Evolutionary conservation across 106 monocot genomes (phyloP).

Genomic region (Acanthochlamys bracteata): DNA sequence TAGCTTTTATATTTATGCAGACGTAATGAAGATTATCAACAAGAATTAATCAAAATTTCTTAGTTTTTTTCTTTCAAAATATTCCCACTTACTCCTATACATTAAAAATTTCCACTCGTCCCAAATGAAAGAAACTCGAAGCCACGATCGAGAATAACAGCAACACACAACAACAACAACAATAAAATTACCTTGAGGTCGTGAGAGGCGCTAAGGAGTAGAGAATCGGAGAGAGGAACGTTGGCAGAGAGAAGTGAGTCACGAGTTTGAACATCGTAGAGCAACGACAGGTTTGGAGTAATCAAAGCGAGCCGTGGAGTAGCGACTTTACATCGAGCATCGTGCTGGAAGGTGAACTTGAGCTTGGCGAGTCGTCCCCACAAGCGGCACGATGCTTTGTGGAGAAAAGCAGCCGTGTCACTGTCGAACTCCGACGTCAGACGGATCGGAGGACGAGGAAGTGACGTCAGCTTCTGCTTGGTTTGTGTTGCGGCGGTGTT

Average conservation of each 20-base stretch:
- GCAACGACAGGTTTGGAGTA: slow-evolving; percentile 43
- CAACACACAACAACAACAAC: too few relatives aligned
- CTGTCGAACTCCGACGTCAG: slow-evolving; percentile 91
- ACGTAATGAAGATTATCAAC: too few relatives aligned
- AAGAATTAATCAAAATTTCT: too few relatives aligned
- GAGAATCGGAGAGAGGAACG: slow-evolving; percentile 24
- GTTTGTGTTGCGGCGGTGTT: not conserved
- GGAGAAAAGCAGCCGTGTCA: slow-evolving; percentile 48
- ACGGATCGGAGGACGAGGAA: slow-evolving; percentile 41
- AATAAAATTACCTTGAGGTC: slow-evolving; percentile 54
- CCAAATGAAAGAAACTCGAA: not conserved
- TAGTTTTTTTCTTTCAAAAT: too few relatives aligned
- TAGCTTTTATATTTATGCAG: too few relatives aligned
- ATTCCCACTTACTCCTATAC: too few relatives aligned
- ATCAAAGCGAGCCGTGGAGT: slow-evolving; percentile 58
- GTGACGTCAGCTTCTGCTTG: not conserved
- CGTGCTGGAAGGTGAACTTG: slow-evolving; percentile 77
- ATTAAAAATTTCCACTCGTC: too few relatives aligned
- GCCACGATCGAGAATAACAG: not conserved
- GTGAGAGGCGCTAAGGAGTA: slow-evolving; percentile 49
- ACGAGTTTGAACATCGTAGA: slow-evolving; percentile 66
- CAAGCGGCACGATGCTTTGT: slow-evolving; percentile 77
- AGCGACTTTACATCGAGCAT: slow-evolving; percentile 29
- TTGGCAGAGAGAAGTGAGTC: slow-evolving; percentile 68
- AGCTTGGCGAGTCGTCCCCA: slow-evolving; percentile 80